A percentile compares a stretch with the other conserved stretches of the same genome.
Evolutionary conservation across 1,284 basidiomycete species (phyloP).

Genomic region (Cystobasidium pallidum): DNA sequence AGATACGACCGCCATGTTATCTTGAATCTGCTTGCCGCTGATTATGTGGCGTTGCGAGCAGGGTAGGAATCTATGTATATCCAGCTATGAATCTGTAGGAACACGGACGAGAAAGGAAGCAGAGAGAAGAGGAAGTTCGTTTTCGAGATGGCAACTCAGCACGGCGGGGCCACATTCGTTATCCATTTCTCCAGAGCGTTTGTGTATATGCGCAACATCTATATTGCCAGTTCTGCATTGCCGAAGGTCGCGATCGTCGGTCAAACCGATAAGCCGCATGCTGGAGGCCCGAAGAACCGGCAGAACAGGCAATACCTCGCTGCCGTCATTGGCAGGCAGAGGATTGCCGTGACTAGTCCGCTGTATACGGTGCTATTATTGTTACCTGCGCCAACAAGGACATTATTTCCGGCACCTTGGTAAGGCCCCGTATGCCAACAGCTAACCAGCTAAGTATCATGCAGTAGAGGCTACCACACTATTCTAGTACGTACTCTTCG

Average conservation of each 20-base stretch:
- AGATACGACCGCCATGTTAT: conserved; percentile 18
- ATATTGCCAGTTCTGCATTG: conserved; percentile 21
- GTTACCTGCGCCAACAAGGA: not conserved
- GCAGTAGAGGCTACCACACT: too few relatives aligned
- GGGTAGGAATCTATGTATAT: not conserved
- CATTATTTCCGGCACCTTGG: not conserved
- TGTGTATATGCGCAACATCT: not conserved
- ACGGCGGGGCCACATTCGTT: conserved; percentile 13
- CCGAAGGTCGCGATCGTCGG: conserved; percentile 20
- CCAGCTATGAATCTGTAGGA: not conserved
- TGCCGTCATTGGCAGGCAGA: not conserved
- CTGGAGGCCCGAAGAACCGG: not conserved
- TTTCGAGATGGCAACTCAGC: not conserved
- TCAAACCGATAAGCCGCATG: conserved; percentile 20
- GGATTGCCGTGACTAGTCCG: not conserved
- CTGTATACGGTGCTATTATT: too few relatives aligned
- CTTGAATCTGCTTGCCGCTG: not conserved
- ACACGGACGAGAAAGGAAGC: conserved; percentile 1
- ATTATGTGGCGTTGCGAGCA: not conserved
- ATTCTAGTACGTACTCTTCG: too few relatives aligned
- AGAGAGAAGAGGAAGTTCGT: conserved; percentile 5
- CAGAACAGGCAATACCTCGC: not conserved
- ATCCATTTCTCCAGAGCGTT: conserved; percentile 14
- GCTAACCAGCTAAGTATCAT: too few relatives aligned
- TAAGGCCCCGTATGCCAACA: too few relatives aligned